Percentiles rank a stretch among this genome's conserved stretches.
Conservation (phyloP, 805 yeast genomes). For the Ogataea zsoltii region DNA sequence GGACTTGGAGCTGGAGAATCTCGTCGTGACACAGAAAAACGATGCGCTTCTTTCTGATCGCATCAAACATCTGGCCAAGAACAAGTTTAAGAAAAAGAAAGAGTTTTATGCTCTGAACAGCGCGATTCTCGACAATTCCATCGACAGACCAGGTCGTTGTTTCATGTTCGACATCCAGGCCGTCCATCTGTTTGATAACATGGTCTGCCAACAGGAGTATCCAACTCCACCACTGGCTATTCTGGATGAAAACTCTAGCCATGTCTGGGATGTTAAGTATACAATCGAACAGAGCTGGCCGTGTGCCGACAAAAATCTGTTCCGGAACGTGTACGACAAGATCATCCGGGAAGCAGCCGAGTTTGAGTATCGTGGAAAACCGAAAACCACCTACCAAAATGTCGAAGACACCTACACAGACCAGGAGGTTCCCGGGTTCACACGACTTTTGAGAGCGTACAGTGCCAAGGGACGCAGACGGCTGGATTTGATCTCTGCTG, state of each 20-base stretch:
- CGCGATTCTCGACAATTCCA: slow-evolving; percentile 17
- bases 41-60: slow-evolving; percentile 21
- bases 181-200: slow-evolving; percentile 38
- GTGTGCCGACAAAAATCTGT: slow-evolving; percentile 4
- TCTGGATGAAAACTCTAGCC: slow-evolving; percentile 14
- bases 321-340: slow-evolving; percentile 13
- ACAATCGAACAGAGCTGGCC: slow-evolving; percentile 20
- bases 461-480: slow-evolving; percentile 33
- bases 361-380: slow-evolving; percentile 1
- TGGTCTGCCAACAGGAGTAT: slow-evolving; percentile 18
- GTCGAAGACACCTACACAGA: slow-evolving; percentile 19
- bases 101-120: slow-evolving; percentile 22
- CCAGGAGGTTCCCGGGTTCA: slow-evolving; percentile 22
- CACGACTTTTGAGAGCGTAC: slow-evolving; percentile 34
- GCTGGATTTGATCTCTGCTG: slow-evolving; percentile 9
- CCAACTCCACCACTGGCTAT: slow-evolving; percentile 34
- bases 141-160: slow-evolving; percentile 12
- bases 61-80: slow-evolving; percentile 23
- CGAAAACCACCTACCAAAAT: slow-evolving; percentile 1
- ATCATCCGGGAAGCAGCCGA: slow-evolving; percentile 11
- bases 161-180: slow-evolving; percentile 40
- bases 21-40: slow-evolving; percentile 15
- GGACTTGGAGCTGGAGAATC: slow-evolving; percentile 17
- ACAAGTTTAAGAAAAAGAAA: slow-evolving; percentile 13
- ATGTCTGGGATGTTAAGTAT: slow-evolving; percentile 32